Percentiles rank a stretch among this genome's conserved stretches.
Evolutionary conservation across 768 basidiomycete species (phyloP).

Genomic region (Podaxis sp.): DNA sequence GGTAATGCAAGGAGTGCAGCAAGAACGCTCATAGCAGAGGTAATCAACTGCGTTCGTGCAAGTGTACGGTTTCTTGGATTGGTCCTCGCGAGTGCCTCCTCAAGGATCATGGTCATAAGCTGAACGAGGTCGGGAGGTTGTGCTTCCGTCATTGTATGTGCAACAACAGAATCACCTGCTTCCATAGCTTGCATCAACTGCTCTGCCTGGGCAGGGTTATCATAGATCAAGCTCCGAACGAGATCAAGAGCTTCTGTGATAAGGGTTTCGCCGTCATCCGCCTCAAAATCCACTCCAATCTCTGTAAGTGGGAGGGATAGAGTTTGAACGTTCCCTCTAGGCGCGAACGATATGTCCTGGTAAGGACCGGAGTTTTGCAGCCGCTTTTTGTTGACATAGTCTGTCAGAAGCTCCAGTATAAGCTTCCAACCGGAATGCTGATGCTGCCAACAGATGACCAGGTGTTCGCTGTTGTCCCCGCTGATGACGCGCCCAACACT

Average conservation of each 20-base stretch:
- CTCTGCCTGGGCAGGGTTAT: conserved; percentile 63
- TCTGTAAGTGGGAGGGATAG: conserved; percentile 41
- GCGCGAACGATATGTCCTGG: conserved; percentile 55
- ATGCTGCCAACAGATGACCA: conserved; percentile 80
- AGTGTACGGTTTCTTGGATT: conserved; percentile 36
- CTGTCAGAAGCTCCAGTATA: conserved; percentile 76
- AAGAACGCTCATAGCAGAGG: conserved; percentile 80
- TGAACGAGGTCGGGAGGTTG: conserved; percentile 74
- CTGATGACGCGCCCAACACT: conserved; percentile 73
- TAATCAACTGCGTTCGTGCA: conserved; percentile 64
- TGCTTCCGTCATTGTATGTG: conserved; percentile 50
- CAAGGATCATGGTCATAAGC: conserved; percentile 77
- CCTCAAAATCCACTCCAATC: conserved; percentile 69
- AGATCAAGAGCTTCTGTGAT: conserved; percentile 79
- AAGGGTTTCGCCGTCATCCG: conserved; percentile 58
- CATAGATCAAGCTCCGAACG: conserved; percentile 72
- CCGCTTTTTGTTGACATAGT: conserved; percentile 65
- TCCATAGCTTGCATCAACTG: conserved; percentile 71
- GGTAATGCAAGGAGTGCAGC: conserved; percentile 74
- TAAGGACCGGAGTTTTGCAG: conserved; percentile 42
- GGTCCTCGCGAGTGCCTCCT: conserved; percentile 68
- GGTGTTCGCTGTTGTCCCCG: conserved; percentile 64
- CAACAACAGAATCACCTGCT: conserved; percentile 49
- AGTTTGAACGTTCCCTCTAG: conserved; percentile 39
- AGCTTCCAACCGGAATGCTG: conserved; percentile 86